Evolutionary conservation across 345 rosid species (phyloP).

Genomic region (Aurinia saxatilis): DNA sequence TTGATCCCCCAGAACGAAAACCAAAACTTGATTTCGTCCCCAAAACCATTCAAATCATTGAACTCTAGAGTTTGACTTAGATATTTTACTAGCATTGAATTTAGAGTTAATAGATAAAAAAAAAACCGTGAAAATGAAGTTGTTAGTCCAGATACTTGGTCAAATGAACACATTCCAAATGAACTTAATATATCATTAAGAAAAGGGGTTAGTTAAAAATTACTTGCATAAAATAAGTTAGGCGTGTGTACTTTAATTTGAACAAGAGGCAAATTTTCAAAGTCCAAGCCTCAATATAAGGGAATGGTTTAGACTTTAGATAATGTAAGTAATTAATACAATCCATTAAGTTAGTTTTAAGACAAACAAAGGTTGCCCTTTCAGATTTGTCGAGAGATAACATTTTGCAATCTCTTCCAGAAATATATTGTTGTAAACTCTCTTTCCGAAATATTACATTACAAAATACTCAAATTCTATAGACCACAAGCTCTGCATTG

Average conservation of each 20-base stretch:
- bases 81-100: too few species aligned
- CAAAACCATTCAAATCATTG: too few species aligned
- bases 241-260: slow-evolving; percentile 4
- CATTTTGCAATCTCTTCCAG: too few species aligned
- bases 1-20: too few species aligned
- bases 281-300: slow-evolving; percentile 18
- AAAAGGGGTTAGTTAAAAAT: neutral
- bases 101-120: slow-evolving; percentile 6
- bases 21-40: too few species aligned
- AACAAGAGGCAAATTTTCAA: slow-evolving; percentile 6
- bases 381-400: too few species aligned
- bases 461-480: too few species aligned
- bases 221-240: neutral
- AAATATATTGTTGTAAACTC: too few species aligned
- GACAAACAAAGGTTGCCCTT: slow-evolving; percentile 1
- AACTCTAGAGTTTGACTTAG: too few species aligned
- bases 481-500: too few species aligned
- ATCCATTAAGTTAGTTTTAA: neutral
- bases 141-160: neutral
- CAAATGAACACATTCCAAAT: neutral
- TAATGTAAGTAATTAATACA: neutral
- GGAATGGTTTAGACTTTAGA: slow-evolving; percentile 8
- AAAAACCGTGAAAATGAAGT: slow-evolving; percentile 1
- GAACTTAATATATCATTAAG: neutral
- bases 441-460: too few species aligned